A percentile compares a stretch with the other conserved stretches of the same genome.
phyloP scores from a whole-genome alignment of 768 basidiomycete species.

The Nidularia pulvinata region DNA sequence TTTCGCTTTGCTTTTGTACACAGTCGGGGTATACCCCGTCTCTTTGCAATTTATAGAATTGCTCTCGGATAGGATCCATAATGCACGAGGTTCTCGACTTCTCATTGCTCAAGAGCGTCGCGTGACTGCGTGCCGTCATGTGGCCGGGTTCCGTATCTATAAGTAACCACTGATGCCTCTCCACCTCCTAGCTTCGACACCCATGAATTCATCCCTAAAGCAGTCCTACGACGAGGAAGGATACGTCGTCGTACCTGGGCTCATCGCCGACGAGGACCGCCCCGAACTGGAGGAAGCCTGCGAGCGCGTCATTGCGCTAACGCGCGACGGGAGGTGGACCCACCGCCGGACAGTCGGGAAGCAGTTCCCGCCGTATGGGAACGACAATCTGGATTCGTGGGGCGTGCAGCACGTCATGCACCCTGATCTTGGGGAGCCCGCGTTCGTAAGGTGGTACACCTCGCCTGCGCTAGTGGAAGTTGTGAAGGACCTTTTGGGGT shows the following conservation, averaged over 20 bases:
- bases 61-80: too few relatives aligned
- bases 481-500: constrained; percentile 49
- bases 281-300: constrained; percentile 46
- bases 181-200: background rate
- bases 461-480: constrained; percentile 43
- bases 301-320: constrained; percentile 45
- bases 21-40: too few relatives aligned
- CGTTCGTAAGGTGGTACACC: constrained; percentile 71
- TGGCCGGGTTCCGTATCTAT: background rate
- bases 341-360: constrained; percentile 73
- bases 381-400: constrained; percentile 68
- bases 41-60: too few relatives aligned
- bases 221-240: constrained; percentile 59
- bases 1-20: background rate
- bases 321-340: constrained; percentile 62
- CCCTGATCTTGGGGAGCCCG: constrained; percentile 59
- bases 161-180: background rate
- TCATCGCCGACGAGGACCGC: constrained; percentile 42
- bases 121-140: background rate
- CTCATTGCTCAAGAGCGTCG: too few relatives aligned
- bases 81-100: too few relatives aligned
- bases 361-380: constrained; percentile 75
- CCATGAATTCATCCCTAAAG: constrained; percentile 32
- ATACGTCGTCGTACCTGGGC: constrained; percentile 60
- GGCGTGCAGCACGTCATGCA: constrained; percentile 86